Percentiles rank a stretch among this genome's conserved stretches.
phyloP scores from a whole-genome alignment of 2,329 filamentous ascomycete species.

The Fusarium dlaminii region DNA sequence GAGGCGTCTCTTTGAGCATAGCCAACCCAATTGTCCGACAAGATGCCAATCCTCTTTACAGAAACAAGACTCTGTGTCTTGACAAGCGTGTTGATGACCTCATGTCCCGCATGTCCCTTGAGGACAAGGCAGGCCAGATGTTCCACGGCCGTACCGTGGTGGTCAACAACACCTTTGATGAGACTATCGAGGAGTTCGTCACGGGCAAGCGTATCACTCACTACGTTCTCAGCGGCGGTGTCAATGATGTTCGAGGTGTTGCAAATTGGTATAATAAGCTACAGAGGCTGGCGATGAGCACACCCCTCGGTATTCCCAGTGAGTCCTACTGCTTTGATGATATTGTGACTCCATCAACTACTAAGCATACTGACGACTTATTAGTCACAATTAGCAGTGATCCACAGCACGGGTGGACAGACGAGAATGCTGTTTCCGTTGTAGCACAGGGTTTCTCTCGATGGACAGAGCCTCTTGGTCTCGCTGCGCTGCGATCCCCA shows the following conservation, averaged over 20 bases:
- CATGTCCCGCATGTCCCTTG: constrained; percentile 55
- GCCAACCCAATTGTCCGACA: constrained; percentile 21
- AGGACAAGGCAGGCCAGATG: constrained; percentile 60
- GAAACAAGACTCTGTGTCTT: constrained; percentile 44
- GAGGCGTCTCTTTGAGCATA: constrained; percentile 20
- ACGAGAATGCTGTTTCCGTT: constrained; percentile 43
- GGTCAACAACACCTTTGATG: constrained; percentile 31
- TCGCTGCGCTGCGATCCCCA: constrained; percentile 58
- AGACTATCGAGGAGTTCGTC: constrained; percentile 26
- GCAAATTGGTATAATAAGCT: constrained; percentile 54
- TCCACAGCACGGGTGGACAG: constrained; percentile 56
- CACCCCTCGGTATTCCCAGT: constrained; percentile 57
- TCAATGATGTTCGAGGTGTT: constrained; percentile 49
- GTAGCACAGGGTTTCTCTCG: constrained; percentile 55
- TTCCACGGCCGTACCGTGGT: constrained; percentile 48
- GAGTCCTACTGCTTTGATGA: background rate
- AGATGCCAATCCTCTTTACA: constrained; percentile 23
- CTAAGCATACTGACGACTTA: background rate
- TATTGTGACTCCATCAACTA: background rate
- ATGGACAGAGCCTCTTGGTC: constrained; percentile 61
- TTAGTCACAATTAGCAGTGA: constrained; percentile 41
- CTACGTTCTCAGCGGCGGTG: constrained; percentile 57
- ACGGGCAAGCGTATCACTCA: constrained; percentile 49
- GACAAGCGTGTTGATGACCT: constrained; percentile 59
- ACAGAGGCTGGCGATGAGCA: constrained; percentile 55